These are phyloP conservation scores for Suillus ampliporus DNA, from an alignment of 768 basidiomycete species.

Conservation along the genomic window DNA sequence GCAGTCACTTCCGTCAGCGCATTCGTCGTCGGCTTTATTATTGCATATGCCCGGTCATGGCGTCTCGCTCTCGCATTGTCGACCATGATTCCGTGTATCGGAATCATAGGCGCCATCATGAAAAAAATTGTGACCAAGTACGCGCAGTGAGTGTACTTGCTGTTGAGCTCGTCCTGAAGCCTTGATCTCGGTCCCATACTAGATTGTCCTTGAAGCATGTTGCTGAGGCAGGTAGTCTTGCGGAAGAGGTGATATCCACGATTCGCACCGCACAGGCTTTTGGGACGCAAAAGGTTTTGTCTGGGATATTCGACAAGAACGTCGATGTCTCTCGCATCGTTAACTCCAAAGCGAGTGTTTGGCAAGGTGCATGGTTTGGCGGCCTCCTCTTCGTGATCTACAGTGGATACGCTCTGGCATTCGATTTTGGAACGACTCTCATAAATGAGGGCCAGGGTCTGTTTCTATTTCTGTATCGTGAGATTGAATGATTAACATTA, in stretches of 20 bases:
- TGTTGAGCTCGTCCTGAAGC: neutral
- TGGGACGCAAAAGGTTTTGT: slow-evolving; percentile 51
- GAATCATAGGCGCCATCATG: slow-evolving; percentile 46
- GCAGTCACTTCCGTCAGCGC: slow-evolving; percentile 43
- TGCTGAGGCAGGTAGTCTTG: slow-evolving; percentile 55
- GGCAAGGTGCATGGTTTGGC: slow-evolving; percentile 44
- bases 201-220: slow-evolving; percentile 49
- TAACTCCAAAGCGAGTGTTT: slow-evolving; percentile 42
- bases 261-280: slow-evolving; percentile 64
- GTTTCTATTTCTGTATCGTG: slow-evolving; percentile 7
- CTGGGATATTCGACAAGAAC: slow-evolving; percentile 47
- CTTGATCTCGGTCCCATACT: neutral
- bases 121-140: slow-evolving; percentile 39
- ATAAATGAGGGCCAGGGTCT: slow-evolving; percentile 39
- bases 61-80: slow-evolving; percentile 55
- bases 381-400: slow-evolving; percentile 60
- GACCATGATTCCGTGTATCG: slow-evolving; percentile 56
- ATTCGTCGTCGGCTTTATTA: slow-evolving; percentile 55
- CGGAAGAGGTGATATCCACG: slow-evolving; percentile 63
- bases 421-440: slow-evolving; percentile 61
- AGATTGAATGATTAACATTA: neutral
- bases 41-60: slow-evolving; percentile 47
- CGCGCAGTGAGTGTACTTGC: slow-evolving; percentile 24
- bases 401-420: slow-evolving; percentile 40
- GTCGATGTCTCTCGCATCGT: slow-evolving; percentile 41